Base-by-base conservation (phyloP, 208 protist genomes). In the Trypanosoma melophagium region DNA sequence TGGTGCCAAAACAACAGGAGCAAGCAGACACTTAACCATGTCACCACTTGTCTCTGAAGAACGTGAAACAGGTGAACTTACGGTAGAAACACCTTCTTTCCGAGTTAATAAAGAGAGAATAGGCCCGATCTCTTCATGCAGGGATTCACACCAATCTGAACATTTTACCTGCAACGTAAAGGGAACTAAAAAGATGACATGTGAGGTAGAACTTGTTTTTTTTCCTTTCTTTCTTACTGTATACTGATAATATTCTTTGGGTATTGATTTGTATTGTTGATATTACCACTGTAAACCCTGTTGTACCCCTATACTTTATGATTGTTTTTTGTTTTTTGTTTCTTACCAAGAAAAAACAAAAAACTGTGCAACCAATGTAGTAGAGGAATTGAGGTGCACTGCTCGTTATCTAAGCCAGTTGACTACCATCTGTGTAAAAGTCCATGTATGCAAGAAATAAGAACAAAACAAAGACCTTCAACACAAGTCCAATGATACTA, bases 61-160 rank as follows among this genome's bases (percentile, higher is more conserved):
- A n/a, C 5, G 17, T 40, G 19, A 12, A 22, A 13, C 25, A 42
- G 17, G 50, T 2, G 57, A 41, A 0, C 3, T 31, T 52, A 13
- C 19, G 12, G 19, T 10, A 19, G 49, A 49, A 17, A 7, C n/a
- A 49, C n/a, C 16, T 22, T 60, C 57, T 19, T 71, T 63, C 45
- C n/a, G 41, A 21, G 41, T n/a, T 22, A 71, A 40, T 19, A 74
- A 35, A 50, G 66, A 60, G 0, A 78, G 41, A 28, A 78, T 38
- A 17, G 59, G 59, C 12, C 60, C 58, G 24, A 78, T n/a, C 3
- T 62, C 55, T 12, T 73, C 73, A 47, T 78, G 73, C 7, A 78
- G 17, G 0, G 44, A 61, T 9, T 67, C 49, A 44, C 66, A 71
- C 14, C 10, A 52, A 0, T 57, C 71, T 24, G 71, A 70, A 2